Evolutionary conservation across 345 rosid genomes (phyloP), one percentile per base, ranked within the genome.

Genomic region (Sisymbrium irio): DNA sequence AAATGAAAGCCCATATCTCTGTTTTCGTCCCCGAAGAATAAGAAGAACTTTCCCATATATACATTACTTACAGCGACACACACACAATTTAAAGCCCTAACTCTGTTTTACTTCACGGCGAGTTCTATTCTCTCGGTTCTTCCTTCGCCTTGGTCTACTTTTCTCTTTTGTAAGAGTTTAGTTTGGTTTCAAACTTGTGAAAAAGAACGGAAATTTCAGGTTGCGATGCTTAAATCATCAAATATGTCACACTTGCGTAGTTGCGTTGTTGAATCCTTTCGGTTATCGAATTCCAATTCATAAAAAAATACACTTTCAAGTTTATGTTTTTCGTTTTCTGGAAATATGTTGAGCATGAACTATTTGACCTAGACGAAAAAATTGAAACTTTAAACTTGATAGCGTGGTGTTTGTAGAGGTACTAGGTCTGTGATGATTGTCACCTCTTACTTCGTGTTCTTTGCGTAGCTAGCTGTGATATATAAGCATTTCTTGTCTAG

Each of bases 81-180:
- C 1, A n/a, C 49, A 55, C 9, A 36, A 49, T 27, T 39, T 36
- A 53, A 50, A 49, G 68, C 61, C 78, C 78, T 67, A 75, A 67
- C 55, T n/a, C 46, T 27, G 58, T 10, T 28, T 47, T 12, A 14
- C 17, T 49, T 10, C 13, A 0, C 53, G 72, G 15, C 51, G 33
- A 57, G 72, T 60, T 58, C 51, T 18, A 6, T 1, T 58, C 46
- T 66, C 72, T 61, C 54, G 32, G 57, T 33, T 62, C 36, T 30
- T 22, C 50, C 50, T 12, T 40, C 53, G 2, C 9, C 35, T 5
- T 27, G 4, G 28, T 66, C 49, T 4, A 20, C 69, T 14, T 30
- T 4, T 41, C 14, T n/a, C 39, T 19, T 63, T 17, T 35, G 20
- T 65, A 44, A 27, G 62, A 62, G 56, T 65, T 63, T 10, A 14